A percentile compares a stretch with the other conserved stretches of the same genome.
Evolutionary conservation across 176 grass and related monocot genomes (phyloP).

Genomic region (Oryza coarctata): DNA sequence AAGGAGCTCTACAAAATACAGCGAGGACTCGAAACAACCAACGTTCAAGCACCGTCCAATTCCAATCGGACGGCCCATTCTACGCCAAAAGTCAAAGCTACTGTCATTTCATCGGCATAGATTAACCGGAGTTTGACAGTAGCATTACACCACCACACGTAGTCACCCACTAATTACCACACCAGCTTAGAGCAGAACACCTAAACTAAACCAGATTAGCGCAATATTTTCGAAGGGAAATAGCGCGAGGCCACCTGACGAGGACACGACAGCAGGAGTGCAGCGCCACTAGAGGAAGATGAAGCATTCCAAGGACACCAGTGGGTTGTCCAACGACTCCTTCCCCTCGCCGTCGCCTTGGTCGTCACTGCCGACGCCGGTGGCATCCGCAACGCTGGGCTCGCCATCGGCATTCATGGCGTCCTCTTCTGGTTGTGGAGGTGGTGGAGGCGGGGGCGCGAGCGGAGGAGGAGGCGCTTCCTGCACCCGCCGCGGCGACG

Average conservation of each 20-base stretch:
- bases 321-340: constrained; percentile 83
- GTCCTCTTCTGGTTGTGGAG: constrained; percentile 22
- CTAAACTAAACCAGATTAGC: constrained; percentile 14
- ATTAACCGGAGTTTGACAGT: constrained; percentile 21
- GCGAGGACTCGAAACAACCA: not conserved
- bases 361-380: not conserved
- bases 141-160: not conserved
- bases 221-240: not conserved
- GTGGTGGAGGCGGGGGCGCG: not conserved
- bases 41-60: not conserved
- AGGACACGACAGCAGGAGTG: not conserved
- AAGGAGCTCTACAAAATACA: not conserved
- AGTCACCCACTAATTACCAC: not conserved
- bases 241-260: constrained; percentile 31
- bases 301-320: constrained; percentile 92
- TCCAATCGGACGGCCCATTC: not conserved
- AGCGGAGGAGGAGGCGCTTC: not conserved
- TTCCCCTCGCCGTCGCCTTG: constrained; percentile 43
- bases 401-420: not conserved
- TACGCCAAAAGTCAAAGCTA: not conserved
- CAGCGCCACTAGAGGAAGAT: constrained; percentile 61
- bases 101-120: constrained; percentile 4
- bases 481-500: constrained; percentile 34
- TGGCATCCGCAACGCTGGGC: not conserved
- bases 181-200: not conserved